Conservation (phyloP, 2,329 filamentous ascomycete genomes). For the Chaetomium sp. region DNA sequence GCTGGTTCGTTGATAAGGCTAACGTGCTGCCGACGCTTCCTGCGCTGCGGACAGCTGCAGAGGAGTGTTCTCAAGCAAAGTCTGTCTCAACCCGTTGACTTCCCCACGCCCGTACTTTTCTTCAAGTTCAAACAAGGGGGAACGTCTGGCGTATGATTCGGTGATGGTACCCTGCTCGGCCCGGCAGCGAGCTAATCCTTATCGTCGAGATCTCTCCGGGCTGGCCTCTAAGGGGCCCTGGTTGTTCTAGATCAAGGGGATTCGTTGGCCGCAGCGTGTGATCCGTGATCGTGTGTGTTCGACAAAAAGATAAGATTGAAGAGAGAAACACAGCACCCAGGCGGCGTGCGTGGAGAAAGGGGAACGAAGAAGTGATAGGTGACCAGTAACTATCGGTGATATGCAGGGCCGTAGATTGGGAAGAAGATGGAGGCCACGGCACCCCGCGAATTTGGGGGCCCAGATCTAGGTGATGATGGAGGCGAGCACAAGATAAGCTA, state of each 20-base stretch:
- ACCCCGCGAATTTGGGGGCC: constrained; percentile 17
- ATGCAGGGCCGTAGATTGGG: constrained; percentile 15
- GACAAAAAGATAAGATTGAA: neutral
- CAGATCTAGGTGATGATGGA: constrained; percentile 45
- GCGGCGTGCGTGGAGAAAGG: neutral
- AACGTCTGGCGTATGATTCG: neutral
- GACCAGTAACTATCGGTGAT: constrained; percentile 7
- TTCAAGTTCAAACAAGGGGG: neutral
- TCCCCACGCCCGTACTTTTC: neutral
- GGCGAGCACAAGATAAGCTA: constrained; percentile 51
- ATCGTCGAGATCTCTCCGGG: constrained; percentile 1
- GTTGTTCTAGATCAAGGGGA: neutral
- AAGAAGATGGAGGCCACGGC: constrained; percentile 14
- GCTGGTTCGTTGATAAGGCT: constrained; percentile 8
- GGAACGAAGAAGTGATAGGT: too few species aligned
- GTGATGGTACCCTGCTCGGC: neutral
- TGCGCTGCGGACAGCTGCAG: constrained; percentile 3
- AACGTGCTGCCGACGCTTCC: neutral
- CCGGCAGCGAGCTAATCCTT: constrained; percentile 3
- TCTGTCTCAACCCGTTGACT: neutral
- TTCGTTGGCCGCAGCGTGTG: neutral
- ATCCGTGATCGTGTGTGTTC: neutral
- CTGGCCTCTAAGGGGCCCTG: too few species aligned
- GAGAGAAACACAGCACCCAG: neutral
- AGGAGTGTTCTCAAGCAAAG: constrained; percentile 1